Evolutionary conservation across 768 basidiomycete genomes (phyloP), one percentile per base, ranked within the genome.

Genomic region (Cantharellus anzutake): DNA sequence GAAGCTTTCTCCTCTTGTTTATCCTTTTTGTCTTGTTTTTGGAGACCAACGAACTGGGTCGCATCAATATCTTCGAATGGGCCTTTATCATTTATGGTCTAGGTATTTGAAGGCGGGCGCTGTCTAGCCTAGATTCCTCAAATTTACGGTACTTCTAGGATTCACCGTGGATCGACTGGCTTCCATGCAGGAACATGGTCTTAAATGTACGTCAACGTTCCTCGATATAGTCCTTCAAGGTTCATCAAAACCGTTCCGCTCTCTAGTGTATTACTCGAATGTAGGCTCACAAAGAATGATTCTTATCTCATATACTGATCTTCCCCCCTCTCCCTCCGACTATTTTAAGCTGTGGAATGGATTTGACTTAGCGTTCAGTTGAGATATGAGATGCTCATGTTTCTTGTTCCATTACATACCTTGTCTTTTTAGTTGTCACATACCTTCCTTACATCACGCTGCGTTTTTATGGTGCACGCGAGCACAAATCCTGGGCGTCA

Each of bases 151-250:
- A 66, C 75, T 79, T 1, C 71, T 82, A 64, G 92, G 92, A 0
- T 97, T 96, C 69, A 80, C 87, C 0, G 74, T 97, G 20, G 93
- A 97, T 68, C 94, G 91, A 68, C 73, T 93, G 4, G 93, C 93
- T 29, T 84, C 90, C 2, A 90, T 94, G 83, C 88, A 96, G 68
- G 92, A 97, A 68, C 91, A 91, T 67, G 93, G 92, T 3, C 81
- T 97, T 55, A 82, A 78, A 78, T 88, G 92, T 86, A 51, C 44
- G 68, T 48, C 39, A 40, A 41, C 11, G 44, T 42, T 20, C 35
- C 52, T 52, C 3, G 20, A 29, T 29, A 37, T 40, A 3, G 35
- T 41, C 51, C 41, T 57, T 14, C 38, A 7, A 37, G 14, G 7
- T 2, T 7, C 56, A 40, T 39, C 56, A 39, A 39, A 40, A 7